Percentiles rank a stretch among this genome's conserved stretches.
Evolutionary conservation across 140 eudicot genomes (phyloP).

Genomic region (Eryngium alpinum): DNA sequence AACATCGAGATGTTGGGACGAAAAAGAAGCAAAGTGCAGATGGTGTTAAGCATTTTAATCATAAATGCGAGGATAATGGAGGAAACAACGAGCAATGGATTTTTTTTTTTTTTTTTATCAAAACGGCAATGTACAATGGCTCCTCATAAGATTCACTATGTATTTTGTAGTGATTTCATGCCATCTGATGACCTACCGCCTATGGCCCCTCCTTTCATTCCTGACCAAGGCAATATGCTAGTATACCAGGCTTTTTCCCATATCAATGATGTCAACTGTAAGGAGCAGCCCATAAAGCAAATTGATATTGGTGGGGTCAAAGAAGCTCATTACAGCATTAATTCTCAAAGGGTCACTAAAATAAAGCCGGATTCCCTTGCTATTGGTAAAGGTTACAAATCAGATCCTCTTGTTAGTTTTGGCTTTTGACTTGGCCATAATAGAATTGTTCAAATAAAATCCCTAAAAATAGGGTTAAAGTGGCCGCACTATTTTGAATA

Average conservation of each 20-base stretch:
- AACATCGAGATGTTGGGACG: constrained; percentile 17
- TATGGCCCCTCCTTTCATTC: constrained; percentile 51
- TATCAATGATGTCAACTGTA: constrained; percentile 32
- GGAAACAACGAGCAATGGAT: constrained; percentile 14
- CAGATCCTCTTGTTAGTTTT: too few species aligned
- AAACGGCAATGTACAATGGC: too few species aligned
- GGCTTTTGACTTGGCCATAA: too few species aligned
- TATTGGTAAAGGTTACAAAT: too few species aligned
- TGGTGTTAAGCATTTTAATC: constrained; percentile 27
- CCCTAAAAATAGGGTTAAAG: too few species aligned
- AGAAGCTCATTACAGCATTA: constrained; percentile 23
- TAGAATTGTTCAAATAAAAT: too few species aligned
- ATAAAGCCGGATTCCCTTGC: too few species aligned
- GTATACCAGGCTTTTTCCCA: constrained; percentile 59
- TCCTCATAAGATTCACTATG: constrained; percentile 59
- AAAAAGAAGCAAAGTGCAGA: constrained; percentile 16
- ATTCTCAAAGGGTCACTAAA: constrained; percentile 19
- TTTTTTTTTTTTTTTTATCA: constrained; percentile 14
- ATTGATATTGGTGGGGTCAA: constrained; percentile 23
- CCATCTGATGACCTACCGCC: constrained; percentile 63
- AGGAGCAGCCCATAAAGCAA: constrained; percentile 27
- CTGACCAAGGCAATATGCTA: constrained; percentile 47
- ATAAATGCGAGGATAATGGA: background rate
- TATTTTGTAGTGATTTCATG: constrained; percentile 54
- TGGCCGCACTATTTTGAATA: too few species aligned